Percentiles rank a stretch among this genome's conserved stretches.
Evolutionary conservation across 169 alveolate species (phyloP).

Genomic region (Ophryocystis elektroscirrha): DNA sequence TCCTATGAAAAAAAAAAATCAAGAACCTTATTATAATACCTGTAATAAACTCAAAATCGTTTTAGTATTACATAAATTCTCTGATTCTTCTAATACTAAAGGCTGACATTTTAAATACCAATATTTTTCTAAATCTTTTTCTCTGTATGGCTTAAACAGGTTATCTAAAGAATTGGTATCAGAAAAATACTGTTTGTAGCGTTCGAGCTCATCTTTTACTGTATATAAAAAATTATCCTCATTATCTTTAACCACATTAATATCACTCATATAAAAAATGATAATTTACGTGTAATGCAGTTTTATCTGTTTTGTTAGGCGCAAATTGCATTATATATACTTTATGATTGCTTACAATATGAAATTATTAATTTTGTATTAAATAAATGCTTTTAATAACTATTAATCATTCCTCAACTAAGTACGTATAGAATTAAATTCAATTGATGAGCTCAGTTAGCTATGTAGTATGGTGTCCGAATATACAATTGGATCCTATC

Average conservation of each 20-base stretch:
- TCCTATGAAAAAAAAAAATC: no score
- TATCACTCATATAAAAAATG: background rate
- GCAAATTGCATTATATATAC: background rate
- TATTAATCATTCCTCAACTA: background rate
- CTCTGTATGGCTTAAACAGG: background rate
- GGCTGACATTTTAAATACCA: no score
- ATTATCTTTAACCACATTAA: background rate
- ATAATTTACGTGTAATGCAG: background rate
- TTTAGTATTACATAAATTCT: no score
- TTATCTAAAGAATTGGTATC: background rate
- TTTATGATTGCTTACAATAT: background rate
- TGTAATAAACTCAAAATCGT: no score
- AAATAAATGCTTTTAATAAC: constrained; percentile 23
- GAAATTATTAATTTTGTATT: background rate
- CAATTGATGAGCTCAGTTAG: constrained; percentile 1
- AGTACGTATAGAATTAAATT: background rate
- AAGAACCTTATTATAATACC: no score
- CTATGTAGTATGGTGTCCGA: background rate
- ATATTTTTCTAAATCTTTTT: background rate
- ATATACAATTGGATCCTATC: constrained; percentile 25
- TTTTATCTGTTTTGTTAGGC: background rate
- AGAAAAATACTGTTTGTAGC: background rate
- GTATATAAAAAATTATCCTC: background rate
- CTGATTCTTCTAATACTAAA: no score
- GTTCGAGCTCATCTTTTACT: background rate